phyloP scores from a whole-genome alignment of 2,329 filamentous ascomycete genomes.

The Emergomyces orientalis region DNA sequence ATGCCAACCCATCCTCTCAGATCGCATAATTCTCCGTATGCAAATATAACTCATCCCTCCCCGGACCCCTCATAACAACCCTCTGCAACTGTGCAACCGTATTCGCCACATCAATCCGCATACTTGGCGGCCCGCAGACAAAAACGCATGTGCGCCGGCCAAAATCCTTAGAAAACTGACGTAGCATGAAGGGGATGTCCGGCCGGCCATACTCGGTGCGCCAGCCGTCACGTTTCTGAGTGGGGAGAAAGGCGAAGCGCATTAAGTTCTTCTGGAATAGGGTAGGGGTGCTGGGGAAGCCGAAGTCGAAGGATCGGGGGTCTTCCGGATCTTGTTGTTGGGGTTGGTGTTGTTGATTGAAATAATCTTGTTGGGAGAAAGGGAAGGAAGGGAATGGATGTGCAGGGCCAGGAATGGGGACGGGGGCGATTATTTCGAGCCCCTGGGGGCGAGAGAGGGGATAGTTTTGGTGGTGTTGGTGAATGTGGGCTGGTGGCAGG shows the following conservation, averaged over 20 bases:
- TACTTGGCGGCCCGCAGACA: slow-evolving; percentile 79
- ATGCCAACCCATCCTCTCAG: slow-evolving; percentile 29
- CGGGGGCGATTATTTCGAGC: slow-evolving; percentile 11
- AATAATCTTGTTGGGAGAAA: not conserved
- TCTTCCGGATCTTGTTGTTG: slow-evolving; percentile 6
- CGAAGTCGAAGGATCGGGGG: slow-evolving; percentile 53
- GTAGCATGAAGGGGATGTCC: slow-evolving; percentile 77
- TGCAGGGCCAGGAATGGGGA: not conserved
- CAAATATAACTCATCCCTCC: slow-evolving; percentile 80
- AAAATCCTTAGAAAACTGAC: slow-evolving; percentile 70
- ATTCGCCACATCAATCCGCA: slow-evolving; percentile 80
- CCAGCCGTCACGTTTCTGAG: slow-evolving; percentile 60
- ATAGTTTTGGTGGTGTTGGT: not conserved
- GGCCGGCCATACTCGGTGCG: slow-evolving; percentile 86
- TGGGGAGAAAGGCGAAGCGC: slow-evolving; percentile 72
- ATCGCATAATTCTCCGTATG: slow-evolving; percentile 94
- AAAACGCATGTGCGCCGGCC: slow-evolving; percentile 80
- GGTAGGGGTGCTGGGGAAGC: slow-evolving; percentile 74
- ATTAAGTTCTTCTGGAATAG: slow-evolving; percentile 83
- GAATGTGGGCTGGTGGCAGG: slow-evolving; percentile 50
- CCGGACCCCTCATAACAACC: slow-evolving; percentile 68
- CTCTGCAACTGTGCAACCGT: slow-evolving; percentile 75
- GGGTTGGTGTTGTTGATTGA: slow-evolving; percentile 6
- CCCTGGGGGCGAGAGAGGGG: not conserved
- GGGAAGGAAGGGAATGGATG: not conserved